A percentile compares a stretch with the other conserved stretches of the same genome.
Conservation (phyloP, 2,329 filamentous ascomycete genomes). For the Achaetomium macrosporum region DNA sequence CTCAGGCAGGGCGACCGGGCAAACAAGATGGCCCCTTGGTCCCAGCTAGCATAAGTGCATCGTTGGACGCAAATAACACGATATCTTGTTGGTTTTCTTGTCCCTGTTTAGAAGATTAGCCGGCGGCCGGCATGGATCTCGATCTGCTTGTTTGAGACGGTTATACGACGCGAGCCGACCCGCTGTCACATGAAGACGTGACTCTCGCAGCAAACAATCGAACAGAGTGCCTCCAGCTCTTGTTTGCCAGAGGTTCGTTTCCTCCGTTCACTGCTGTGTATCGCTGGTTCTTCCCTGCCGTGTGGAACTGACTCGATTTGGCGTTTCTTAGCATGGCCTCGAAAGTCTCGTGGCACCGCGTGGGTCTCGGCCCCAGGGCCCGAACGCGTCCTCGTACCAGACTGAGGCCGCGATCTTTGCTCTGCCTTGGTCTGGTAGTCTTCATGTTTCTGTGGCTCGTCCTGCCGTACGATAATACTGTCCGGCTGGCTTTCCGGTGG, state of each 20-base stretch:
- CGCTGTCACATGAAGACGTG: too few species aligned
- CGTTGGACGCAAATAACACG: too few species aligned
- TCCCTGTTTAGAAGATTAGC: too few species aligned
- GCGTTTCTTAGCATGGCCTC: neutral
- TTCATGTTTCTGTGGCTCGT: slow-evolving; percentile 21
- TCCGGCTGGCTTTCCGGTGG: slow-evolving; percentile 26
- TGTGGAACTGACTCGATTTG: too few species aligned
- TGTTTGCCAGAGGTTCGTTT: neutral
- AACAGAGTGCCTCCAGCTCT: neutral
- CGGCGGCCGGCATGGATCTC: too few species aligned
- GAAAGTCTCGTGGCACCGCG: slow-evolving; percentile 2
- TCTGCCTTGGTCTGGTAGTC: neutral
- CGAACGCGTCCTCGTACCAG: neutral
- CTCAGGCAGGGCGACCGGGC: too few species aligned
- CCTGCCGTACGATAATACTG: slow-evolving; percentile 28
- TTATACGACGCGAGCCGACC: neutral
- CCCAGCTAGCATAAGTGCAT: too few species aligned
- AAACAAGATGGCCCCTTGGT: too few species aligned
- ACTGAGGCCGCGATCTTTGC: neutral
- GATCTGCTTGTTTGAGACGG: neutral
- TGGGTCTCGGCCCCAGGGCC: slow-evolving; percentile 5
- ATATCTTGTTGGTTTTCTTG: too few species aligned
- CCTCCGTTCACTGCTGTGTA: too few species aligned
- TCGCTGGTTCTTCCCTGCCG: too few species aligned
- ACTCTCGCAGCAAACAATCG: too few species aligned